phyloP scores from a whole-genome alignment of 129 eudicot species.

The Saposhnikovia divaricata region DNA sequence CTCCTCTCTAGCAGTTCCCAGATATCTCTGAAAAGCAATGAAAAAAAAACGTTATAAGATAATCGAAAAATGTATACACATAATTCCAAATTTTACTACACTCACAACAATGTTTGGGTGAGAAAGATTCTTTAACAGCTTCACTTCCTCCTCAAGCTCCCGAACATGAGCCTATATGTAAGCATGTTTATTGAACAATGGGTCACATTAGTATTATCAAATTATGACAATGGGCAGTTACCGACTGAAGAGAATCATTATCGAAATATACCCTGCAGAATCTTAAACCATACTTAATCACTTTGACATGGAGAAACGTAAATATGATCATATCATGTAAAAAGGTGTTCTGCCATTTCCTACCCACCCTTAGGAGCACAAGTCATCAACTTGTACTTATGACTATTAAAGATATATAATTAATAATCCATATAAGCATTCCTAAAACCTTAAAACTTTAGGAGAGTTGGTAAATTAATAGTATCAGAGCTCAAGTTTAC shows the following conservation, averaged over 20 bases:
- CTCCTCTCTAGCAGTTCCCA: slow-evolving; percentile 92
- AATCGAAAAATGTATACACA: neutral
- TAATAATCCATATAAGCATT: neutral
- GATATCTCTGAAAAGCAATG: slow-evolving; percentile 57
- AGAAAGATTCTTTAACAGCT: slow-evolving; percentile 81
- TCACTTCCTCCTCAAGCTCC: slow-evolving; percentile 98
- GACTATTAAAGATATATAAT: neutral
- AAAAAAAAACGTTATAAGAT: slow-evolving; percentile 9
- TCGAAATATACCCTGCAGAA: neutral
- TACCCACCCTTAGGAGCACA: neutral
- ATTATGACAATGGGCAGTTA: neutral
- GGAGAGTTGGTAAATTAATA: too few species aligned
- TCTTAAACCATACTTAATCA: neutral
- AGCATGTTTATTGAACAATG: neutral
- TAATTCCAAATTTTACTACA: slow-evolving; percentile 10
- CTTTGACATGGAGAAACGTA: neutral
- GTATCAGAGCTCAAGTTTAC: neutral
- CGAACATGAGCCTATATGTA: slow-evolving; percentile 62
- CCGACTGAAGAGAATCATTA: neutral
- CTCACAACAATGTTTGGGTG: slow-evolving; percentile 94
- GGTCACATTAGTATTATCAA: neutral
- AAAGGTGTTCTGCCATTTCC: neutral
- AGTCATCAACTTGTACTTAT: neutral
- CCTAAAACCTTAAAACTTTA: neutral
- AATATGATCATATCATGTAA: neutral